Conservation (phyloP, 768 basidiomycete genomes). For the Agrocybe praecox region DNA sequence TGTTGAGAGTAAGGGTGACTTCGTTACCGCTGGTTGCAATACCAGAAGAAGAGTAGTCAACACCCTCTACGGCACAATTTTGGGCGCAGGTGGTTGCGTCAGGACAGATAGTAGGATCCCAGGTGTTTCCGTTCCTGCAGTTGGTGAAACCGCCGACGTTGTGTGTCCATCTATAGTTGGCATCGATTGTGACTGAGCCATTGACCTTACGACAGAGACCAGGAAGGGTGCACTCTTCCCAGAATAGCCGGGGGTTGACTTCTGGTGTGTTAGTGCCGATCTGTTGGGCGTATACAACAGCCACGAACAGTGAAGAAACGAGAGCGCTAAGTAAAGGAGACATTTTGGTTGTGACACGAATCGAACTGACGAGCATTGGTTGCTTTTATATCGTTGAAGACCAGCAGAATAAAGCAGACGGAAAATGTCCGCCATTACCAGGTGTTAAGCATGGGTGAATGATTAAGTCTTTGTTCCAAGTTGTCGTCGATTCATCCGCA, state of each 20-base stretch:
- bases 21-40: slow-evolving; percentile 48
- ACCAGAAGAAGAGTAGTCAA: slow-evolving; percentile 55
- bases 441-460: background rate
- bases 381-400: slow-evolving; percentile 9
- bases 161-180: slow-evolving; percentile 56
- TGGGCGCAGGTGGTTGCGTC: slow-evolving; percentile 47
- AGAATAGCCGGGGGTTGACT: slow-evolving; percentile 42
- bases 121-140: slow-evolving; percentile 55
- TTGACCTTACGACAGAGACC: slow-evolving; percentile 34
- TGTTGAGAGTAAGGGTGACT: slow-evolving; percentile 44
- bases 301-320: slow-evolving; percentile 26
- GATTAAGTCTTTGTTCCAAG: background rate
- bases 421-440: slow-evolving; percentile 17
- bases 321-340: slow-evolving; percentile 8
- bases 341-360: slow-evolving; percentile 8
- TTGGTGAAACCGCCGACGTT: slow-evolving; percentile 35
- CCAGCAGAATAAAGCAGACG: background rate
- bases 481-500: slow-evolving; percentile 13
- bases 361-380: background rate
- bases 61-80: slow-evolving; percentile 45
- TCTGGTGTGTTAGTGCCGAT: slow-evolving; percentile 47
- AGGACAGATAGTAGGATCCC: slow-evolving; percentile 54
- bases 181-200: slow-evolving; percentile 42
- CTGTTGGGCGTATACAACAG: slow-evolving; percentile 44
- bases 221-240: slow-evolving; percentile 38